Evolutionary conservation across 345 rosid genomes (phyloP).

Genomic region (Anastatica hierochuntica): DNA sequence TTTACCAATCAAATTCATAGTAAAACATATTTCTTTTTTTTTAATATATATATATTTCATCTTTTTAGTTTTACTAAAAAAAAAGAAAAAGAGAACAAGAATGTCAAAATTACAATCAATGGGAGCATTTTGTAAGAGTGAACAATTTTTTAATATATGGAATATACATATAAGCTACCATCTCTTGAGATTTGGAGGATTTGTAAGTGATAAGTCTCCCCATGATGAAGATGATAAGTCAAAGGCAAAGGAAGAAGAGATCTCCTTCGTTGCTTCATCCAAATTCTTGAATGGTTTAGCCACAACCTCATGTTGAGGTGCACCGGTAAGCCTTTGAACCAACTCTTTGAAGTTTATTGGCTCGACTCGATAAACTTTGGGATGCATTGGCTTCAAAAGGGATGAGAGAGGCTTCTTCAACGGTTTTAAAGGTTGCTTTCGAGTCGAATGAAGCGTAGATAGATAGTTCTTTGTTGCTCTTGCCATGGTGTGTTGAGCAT

Average conservation of each 20-base stretch:
- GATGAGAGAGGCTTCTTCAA: constrained; percentile 58
- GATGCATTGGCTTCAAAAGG: constrained; percentile 44
- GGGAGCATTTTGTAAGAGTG: not conserved
- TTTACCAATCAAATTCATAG: too few relatives aligned
- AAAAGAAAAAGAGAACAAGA: not conserved
- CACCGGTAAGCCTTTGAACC: constrained; percentile 77
- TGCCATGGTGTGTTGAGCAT: not conserved
- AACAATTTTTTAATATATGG: too few relatives aligned
- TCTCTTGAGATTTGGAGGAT: constrained; percentile 52
- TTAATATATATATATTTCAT: too few relatives aligned
- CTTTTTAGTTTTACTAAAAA: not conserved
- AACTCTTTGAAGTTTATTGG: constrained; percentile 65
- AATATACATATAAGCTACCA: too few relatives aligned
- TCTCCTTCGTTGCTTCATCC: constrained; percentile 4
- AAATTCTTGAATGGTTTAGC: constrained; percentile 10
- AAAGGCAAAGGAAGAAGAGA: constrained; percentile 28
- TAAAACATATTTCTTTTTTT: too few relatives aligned
- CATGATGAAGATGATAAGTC: constrained; percentile 48
- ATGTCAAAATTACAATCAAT: not conserved
- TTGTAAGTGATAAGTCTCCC: constrained; percentile 42
- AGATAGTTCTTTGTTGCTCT: constrained; percentile 18
- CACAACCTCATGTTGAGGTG: constrained; percentile 10
- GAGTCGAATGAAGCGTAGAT: constrained; percentile 45
- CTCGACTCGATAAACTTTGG: constrained; percentile 65
- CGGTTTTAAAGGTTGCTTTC: constrained; percentile 48